Evolutionary conservation across 805 yeast genomes (phyloP).

Genomic region (Kazachstania viticola): DNA sequence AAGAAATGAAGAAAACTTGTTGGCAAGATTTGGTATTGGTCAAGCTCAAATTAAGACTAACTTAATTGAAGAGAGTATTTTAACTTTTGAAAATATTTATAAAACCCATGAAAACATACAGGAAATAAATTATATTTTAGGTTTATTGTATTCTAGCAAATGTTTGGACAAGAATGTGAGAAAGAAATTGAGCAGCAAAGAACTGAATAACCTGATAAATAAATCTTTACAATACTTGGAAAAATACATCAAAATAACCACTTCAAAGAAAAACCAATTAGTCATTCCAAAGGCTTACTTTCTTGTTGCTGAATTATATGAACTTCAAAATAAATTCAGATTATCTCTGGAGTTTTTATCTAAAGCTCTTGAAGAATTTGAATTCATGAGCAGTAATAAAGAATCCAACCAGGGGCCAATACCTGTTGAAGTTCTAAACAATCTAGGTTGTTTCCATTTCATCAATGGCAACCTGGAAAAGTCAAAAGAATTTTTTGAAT

Average conservation of each 20-base stretch:
- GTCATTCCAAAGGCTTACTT: constrained; percentile 53
- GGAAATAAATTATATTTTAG: constrained; percentile 68
- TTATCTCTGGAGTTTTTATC: constrained; percentile 55
- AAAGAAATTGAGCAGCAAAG: constrained; percentile 11
- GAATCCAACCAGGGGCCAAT: constrained; percentile 28
- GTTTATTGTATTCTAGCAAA: constrained; percentile 55
- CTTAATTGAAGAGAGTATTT: constrained; percentile 69
- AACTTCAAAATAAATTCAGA: constrained; percentile 46
- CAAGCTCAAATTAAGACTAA: constrained; percentile 72
- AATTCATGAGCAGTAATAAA: too few species aligned
- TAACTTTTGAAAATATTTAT: constrained; percentile 68
- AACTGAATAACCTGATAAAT: constrained; percentile 18
- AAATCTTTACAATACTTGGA: constrained; percentile 59
- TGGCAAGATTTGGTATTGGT: constrained; percentile 74
- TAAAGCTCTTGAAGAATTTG: constrained; percentile 44
- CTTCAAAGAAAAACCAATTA: constrained; percentile 43
- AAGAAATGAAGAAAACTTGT: constrained; percentile 48
- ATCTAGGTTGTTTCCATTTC: constrained; percentile 75
- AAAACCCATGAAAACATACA: constrained; percentile 54
- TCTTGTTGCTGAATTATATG: constrained; percentile 59
- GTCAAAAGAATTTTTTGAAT: constrained; percentile 45
- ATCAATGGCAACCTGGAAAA: constrained; percentile 47
- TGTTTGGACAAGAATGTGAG: constrained; percentile 12
- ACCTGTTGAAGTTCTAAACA: constrained; percentile 58
- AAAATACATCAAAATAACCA: constrained; percentile 53